Percentiles rank a stretch among this genome's conserved stretches.
Conservation (phyloP, 345 rosid species). For the Firmiana major region DNA sequence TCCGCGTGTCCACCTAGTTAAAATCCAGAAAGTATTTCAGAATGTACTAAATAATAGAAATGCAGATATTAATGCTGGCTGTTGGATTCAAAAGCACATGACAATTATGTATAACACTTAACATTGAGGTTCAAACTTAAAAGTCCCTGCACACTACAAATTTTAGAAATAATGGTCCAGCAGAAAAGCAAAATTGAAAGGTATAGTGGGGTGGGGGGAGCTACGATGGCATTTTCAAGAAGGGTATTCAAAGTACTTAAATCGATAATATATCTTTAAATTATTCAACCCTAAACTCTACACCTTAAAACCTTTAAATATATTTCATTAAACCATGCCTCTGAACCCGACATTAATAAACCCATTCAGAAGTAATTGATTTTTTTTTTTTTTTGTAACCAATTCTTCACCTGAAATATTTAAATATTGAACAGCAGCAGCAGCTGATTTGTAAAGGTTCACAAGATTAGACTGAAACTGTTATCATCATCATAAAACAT, state of each 20-base stretch:
- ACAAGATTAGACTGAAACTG: background rate
- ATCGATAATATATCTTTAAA: background rate
- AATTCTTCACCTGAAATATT: background rate
- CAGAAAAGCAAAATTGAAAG: background rate
- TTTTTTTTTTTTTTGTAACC: background rate
- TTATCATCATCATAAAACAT: constrained; percentile 2
- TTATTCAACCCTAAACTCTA: background rate
- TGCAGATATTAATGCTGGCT: background rate
- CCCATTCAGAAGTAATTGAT: background rate
- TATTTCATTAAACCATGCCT: background rate
- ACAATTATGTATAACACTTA: background rate
- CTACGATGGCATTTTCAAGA: background rate
- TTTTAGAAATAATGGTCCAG: background rate
- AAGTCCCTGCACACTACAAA: background rate
- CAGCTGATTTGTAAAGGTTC: background rate
- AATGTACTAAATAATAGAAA: background rate
- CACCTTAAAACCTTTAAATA: background rate
- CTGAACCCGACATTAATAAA: constrained; percentile 1
- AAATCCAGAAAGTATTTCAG: constrained; percentile 6
- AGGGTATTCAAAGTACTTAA: background rate
- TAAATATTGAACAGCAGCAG: constrained; percentile 3
- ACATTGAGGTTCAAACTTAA: background rate
- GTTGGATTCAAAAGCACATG: constrained; percentile 6
- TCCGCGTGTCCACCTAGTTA: constrained; percentile 89
- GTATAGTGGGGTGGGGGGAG: background rate